A percentile compares a stretch with the other conserved stretches of the same genome.
Evolutionary conservation across 2,329 filamentous ascomycete species (phyloP).

Genomic region (Pyrenophora teres): DNA sequence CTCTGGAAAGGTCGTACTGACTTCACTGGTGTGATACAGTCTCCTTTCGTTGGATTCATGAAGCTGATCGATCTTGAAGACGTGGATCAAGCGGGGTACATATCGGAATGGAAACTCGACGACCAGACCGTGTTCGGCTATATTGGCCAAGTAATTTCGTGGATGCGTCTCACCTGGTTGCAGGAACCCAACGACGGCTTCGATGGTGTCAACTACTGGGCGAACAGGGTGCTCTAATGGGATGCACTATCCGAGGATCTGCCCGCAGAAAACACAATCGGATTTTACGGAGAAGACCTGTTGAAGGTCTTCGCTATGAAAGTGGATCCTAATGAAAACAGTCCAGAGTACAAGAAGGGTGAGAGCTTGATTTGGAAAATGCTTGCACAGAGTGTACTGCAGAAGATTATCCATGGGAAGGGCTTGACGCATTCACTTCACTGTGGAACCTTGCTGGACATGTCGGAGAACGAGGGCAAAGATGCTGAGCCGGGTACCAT

Average conservation of each 20-base stretch:
- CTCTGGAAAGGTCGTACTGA: constrained; percentile 30
- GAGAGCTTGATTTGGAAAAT: constrained; percentile 36
- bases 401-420: constrained; percentile 48
- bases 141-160: constrained; percentile 48
- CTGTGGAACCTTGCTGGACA: constrained; percentile 39
- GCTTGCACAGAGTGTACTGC: constrained; percentile 39
- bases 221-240: constrained; percentile 35
- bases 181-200: constrained; percentile 40
- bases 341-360: constrained; percentile 34
- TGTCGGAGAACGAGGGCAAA: constrained; percentile 39
- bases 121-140: constrained; percentile 45
- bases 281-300: constrained; percentile 32
- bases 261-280: constrained; percentile 31
- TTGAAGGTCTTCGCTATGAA: constrained; percentile 33
- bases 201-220: constrained; percentile 37
- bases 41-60: constrained; percentile 35
- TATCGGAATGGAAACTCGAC: constrained; percentile 43
- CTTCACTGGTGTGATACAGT: constrained; percentile 22
- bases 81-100: constrained; percentile 25
- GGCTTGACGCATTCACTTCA: constrained; percentile 28
- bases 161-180: constrained; percentile 41
- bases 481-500: constrained; percentile 43
- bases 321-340: constrained; percentile 28
- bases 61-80: constrained; percentile 28
- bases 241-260: constrained; percentile 31